These are phyloP conservation scores for Acidomyces sp. DNA, from an alignment of 495 filamentous ascomycete species.

Conservation along the genomic window DNA sequence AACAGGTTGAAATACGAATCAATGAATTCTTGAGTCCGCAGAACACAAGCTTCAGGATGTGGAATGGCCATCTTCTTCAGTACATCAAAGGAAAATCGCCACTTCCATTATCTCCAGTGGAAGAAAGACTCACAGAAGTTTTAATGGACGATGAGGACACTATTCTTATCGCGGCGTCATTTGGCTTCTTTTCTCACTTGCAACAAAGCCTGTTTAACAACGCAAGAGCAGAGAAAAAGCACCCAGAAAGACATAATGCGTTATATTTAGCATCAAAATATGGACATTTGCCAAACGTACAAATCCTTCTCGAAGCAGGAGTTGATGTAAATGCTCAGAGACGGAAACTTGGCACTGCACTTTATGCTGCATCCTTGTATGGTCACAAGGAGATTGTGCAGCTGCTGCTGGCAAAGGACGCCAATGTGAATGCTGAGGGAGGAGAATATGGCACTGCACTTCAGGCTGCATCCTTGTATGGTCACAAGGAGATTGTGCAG, in stretches of 20 bases:
- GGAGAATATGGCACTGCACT: constrained; percentile 20
- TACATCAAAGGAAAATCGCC: background rate
- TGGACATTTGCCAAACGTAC: constrained; percentile 8
- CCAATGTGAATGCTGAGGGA: constrained; percentile 12
- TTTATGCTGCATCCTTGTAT: constrained; percentile 9
- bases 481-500: constrained; percentile 7
- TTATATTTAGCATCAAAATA: background rate
- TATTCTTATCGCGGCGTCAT: background rate
- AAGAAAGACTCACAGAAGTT: background rate
- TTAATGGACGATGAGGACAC: background rate
- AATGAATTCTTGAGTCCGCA: background rate
- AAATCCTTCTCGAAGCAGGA: constrained; percentile 10
- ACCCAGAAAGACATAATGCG: background rate
- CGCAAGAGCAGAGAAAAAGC: background rate
- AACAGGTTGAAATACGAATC: background rate
- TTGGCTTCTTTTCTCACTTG: background rate
- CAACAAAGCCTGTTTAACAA: background rate
- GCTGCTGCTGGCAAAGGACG: constrained; percentile 4
- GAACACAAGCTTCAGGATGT: background rate
- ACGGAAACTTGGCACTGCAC: constrained; percentile 12
- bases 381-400: constrained; percentile 12
- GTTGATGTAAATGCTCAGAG: constrained; percentile 18
- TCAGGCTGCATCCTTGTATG: constrained; percentile 11
- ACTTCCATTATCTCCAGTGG: background rate
- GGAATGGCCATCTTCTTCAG: background rate